phyloP scores from a whole-genome alignment of 1,139 yeast genomes.

The Chernovozyma aurita region DNA sequence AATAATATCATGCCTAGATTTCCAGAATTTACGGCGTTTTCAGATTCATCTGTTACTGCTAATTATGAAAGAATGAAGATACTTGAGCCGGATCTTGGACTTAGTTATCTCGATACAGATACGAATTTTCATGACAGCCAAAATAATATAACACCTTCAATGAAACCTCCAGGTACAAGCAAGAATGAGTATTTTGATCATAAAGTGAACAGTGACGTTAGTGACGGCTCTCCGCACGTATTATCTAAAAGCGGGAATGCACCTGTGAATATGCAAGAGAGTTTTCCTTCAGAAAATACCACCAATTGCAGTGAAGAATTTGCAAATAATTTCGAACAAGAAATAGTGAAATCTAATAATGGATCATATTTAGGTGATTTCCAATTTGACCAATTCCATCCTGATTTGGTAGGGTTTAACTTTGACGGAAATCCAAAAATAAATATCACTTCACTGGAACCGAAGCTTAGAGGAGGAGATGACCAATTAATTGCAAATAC shows the following conservation, averaged over 20 bases:
- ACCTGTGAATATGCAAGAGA: background rate
- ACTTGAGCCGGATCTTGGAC: conserved; percentile 19
- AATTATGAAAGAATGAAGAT: conserved; percentile 12
- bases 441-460: conserved; percentile 2
- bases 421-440: conserved; percentile 16
- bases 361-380: background rate
- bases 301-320: background rate
- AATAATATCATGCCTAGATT: background rate
- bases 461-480: background rate
- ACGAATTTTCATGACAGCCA: conserved; percentile 12
- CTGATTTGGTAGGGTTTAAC: conserved; percentile 20
- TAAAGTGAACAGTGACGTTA: background rate
- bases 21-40: conserved; percentile 4
- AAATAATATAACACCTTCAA: conserved; percentile 32
- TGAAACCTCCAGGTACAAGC: conserved; percentile 38
- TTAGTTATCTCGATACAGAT: conserved; percentile 8
- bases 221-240: background rate
- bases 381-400: conserved; percentile 6
- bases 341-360: background rate
- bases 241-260: background rate
- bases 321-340: background rate
- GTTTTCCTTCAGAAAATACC: background rate
- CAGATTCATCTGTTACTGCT: conserved; percentile 6
- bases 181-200: conserved; percentile 31
- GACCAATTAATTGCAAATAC: background rate